Conservation (phyloP, 2,329 filamentous ascomycete genomes). For the Gaeumannomyces tritici region DNA sequence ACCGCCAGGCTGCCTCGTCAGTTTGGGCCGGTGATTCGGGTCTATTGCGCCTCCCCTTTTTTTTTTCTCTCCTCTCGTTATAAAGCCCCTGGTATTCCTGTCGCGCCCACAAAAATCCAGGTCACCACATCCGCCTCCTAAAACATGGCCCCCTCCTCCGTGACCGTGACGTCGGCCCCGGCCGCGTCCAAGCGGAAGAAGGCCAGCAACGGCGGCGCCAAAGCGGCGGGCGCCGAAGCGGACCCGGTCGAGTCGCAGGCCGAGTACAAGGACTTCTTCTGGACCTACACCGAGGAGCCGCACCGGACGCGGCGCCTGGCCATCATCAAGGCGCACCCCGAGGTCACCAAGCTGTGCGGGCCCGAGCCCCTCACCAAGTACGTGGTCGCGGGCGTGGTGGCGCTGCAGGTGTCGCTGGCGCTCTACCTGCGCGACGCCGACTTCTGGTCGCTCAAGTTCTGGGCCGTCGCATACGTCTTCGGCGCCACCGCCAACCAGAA, state of each 20-base stretch:
- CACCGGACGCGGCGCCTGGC: conserved; percentile 82
- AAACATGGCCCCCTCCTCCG: conserved; percentile 18
- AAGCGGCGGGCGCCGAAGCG: background rate
- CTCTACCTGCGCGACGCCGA: conserved; percentile 67
- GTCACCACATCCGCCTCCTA: background rate
- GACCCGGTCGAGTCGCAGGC: conserved; percentile 20
- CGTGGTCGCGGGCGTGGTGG: conserved; percentile 74
- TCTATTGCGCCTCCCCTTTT: background rate
- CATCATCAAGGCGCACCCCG: conserved; percentile 97
- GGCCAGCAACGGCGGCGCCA: conserved; percentile 5
- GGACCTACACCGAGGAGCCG: conserved; percentile 98
- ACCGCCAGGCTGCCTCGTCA: background rate
- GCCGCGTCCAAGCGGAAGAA: conserved; percentile 13
- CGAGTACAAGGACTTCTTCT: conserved; percentile 69
- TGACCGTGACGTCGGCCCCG: conserved; percentile 13
- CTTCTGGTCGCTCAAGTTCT: conserved; percentile 76
- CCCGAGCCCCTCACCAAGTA: conserved; percentile 95
- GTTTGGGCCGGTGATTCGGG: background rate
- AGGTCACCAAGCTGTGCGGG: conserved; percentile 95
- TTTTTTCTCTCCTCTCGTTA: background rate
- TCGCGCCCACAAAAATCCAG: background rate
- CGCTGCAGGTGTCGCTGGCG: conserved; percentile 69
- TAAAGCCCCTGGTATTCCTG: too few species aligned
- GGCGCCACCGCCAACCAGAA: conserved; percentile 98
- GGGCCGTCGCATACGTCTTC: conserved; percentile 79